Percentiles rank a stretch among this genome's conserved stretches.
Conservation (phyloP, 768 basidiomycete species). For the Pleurotus tuber-regium region DNA sequence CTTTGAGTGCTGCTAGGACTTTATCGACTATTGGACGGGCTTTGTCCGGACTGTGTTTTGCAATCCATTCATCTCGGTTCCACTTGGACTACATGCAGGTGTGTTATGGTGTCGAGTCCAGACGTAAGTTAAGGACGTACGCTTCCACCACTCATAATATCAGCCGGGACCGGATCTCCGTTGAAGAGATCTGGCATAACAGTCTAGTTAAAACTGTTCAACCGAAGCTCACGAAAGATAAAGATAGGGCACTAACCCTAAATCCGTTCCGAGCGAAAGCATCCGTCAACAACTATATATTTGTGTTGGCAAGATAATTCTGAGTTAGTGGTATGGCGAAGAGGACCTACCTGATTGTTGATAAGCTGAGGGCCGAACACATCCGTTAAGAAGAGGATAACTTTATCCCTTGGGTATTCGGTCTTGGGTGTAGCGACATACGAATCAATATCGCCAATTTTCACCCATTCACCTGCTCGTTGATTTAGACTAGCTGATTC, state of each 20-base stretch:
- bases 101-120: too few species aligned
- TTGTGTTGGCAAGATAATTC: background rate
- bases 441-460: constrained; percentile 42
- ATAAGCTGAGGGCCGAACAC: constrained; percentile 46
- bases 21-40: constrained; percentile 28
- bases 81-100: too few species aligned
- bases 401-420: constrained; percentile 55
- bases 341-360: constrained; percentile 45
- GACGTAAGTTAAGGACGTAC: background rate
- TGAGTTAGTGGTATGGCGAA: too few species aligned
- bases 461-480: constrained; percentile 42
- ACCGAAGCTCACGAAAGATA: too few species aligned
- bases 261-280: constrained; percentile 38
- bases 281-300: constrained; percentile 27
- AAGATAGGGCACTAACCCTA: constrained; percentile 19
- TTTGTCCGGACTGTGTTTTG: constrained; percentile 17
- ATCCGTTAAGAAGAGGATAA: constrained; percentile 52
- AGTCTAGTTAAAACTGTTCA: constrained; percentile 10
- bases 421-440: constrained; percentile 54
- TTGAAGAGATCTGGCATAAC: constrained; percentile 12
- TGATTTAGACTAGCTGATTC: too few species aligned
- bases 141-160: constrained; percentile 12
- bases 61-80: constrained; percentile 26
- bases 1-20: constrained; percentile 28
- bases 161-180: constrained; percentile 12